A percentile compares a stretch with the other conserved stretches of the same genome.
These are phyloP conservation scores for Oemleria cerasiformis DNA, from an alignment of 306 rosid genomes.

Conservation along the genomic window DNA sequence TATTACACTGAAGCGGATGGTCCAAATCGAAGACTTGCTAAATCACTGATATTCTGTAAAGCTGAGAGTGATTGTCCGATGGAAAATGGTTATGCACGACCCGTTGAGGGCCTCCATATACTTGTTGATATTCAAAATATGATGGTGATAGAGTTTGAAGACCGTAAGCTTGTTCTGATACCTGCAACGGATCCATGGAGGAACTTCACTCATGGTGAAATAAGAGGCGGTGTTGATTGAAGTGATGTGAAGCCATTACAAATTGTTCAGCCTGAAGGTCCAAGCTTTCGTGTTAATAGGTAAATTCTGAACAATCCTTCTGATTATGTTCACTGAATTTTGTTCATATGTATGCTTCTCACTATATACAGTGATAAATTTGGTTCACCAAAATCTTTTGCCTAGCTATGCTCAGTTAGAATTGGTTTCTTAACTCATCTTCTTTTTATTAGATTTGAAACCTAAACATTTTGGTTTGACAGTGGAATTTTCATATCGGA, in stretches of 20 bases:
- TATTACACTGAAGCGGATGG: constrained; percentile 77
- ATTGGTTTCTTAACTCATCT: too few relatives aligned
- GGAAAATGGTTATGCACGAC: constrained; percentile 97
- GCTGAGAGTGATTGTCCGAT: constrained; percentile 93
- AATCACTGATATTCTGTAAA: constrained; percentile 81
- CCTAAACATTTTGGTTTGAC: constrained; percentile 27
- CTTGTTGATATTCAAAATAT: constrained; percentile 93
- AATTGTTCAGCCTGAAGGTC: constrained; percentile 89
- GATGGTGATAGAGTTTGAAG: constrained; percentile 83
- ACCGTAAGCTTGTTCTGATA: constrained; percentile 80
- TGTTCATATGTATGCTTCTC: too few relatives aligned
- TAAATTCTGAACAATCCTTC: constrained; percentile 15
- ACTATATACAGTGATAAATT: too few relatives aligned
- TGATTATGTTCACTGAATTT: too few relatives aligned
- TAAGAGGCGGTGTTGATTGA: constrained; percentile 83
- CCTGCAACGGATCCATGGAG: constrained; percentile 93
- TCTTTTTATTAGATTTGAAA: constrained; percentile 7
- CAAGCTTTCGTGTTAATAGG: constrained; percentile 92
- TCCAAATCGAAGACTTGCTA: constrained; percentile 82
- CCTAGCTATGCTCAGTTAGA: constrained; percentile 12
- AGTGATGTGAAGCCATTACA: constrained; percentile 86
- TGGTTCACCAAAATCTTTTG: too few relatives aligned
- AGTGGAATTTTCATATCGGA: constrained; percentile 88
- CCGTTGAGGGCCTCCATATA: constrained; percentile 77
- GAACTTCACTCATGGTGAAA: constrained; percentile 84